Evolutionary conservation across 768 basidiomycete genomes (phyloP), one percentile per base, ranked within the genome.

Genomic region (Panus rudis): DNA sequence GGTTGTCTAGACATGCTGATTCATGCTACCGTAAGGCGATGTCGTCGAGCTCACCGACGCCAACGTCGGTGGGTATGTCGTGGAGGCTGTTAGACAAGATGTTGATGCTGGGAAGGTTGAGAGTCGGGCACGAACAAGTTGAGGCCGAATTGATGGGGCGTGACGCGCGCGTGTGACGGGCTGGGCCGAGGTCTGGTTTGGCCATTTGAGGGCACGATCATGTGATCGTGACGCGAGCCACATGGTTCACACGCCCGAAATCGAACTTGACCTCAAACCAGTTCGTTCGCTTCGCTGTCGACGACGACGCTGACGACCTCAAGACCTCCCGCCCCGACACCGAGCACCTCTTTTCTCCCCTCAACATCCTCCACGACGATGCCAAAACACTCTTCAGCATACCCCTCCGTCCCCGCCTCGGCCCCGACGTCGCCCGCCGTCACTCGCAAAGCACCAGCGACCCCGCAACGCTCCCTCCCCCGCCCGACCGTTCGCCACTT

Each of bases 391-490:
- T 51, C 55, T 23, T 48, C 55, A 39, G 32, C 22, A 17, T 39
- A 43, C 24, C 30, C 48, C 13, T 26, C 42, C 12, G 50, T 57
- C 41, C 65, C 69, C 35, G 65, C 65, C 33, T 72, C 70, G 41
- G 71, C 70, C 28, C 70, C 71, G 23, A 68, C 66, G 8, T 68
- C 70, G 16, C 70, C 70, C 28, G 63, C 65, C 46, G 59, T 62
- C 13, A 34, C 57, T 43, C 70, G 70, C 49, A 52, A 63, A 24
- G 61, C 61, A 11, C 82, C 82, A 38, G 72, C 78, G 38, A 85
- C 82, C 25, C 82, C 82, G 33, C 82, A 83, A 60, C 76, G 82
- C 52, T 64, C 70, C 57, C 59, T 71, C 42, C 71, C 72, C 41
- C 52, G 65, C 45, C 60, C 61, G 53, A 59, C 56, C 39, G 55